phyloP scores from a whole-genome alignment of 768 basidiomycete genomes.

The Floccularia luteovirens region DNA sequence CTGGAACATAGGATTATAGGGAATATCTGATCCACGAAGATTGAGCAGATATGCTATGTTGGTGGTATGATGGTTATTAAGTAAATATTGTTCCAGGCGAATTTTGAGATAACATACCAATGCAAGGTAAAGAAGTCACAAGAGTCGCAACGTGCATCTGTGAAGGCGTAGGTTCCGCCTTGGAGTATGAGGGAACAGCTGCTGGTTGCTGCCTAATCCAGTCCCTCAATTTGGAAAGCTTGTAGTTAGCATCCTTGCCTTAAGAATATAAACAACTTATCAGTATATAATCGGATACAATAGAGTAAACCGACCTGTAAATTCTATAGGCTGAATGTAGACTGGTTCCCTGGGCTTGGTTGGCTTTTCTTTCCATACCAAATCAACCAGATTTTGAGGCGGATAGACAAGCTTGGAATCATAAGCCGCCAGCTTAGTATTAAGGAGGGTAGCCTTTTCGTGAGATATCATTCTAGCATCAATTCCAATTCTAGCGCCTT shows the following conservation, averaged over 20 bases:
- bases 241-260: constrained; percentile 58
- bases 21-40: constrained; percentile 83
- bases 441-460: constrained; percentile 57
- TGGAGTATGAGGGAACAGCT: constrained; percentile 54
- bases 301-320: constrained; percentile 37
- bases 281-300: not conserved
- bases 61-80: constrained; percentile 6
- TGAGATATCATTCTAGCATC: constrained; percentile 82
- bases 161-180: constrained; percentile 46
- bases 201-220: constrained; percentile 64
- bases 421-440: constrained; percentile 41
- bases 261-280: constrained; percentile 2
- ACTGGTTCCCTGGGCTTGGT: constrained; percentile 55
- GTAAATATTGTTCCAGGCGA: constrained; percentile 1
- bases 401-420: constrained; percentile 72
- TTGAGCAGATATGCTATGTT: constrained; percentile 77
- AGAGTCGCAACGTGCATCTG: constrained; percentile 65
- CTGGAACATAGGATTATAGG: constrained; percentile 89
- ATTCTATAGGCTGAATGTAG: constrained; percentile 65
- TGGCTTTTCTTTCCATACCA: constrained; percentile 76
- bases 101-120: constrained; percentile 38
- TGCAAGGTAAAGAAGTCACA: constrained; percentile 60
- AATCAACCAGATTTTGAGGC: constrained; percentile 77
- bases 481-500: constrained; percentile 58
- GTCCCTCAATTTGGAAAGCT: constrained; percentile 60